Evolutionary conservation across 2,329 filamentous ascomycete species (phyloP), one percentile per base, ranked within the genome.

Genomic region (Trichoderma atroviride): DNA sequence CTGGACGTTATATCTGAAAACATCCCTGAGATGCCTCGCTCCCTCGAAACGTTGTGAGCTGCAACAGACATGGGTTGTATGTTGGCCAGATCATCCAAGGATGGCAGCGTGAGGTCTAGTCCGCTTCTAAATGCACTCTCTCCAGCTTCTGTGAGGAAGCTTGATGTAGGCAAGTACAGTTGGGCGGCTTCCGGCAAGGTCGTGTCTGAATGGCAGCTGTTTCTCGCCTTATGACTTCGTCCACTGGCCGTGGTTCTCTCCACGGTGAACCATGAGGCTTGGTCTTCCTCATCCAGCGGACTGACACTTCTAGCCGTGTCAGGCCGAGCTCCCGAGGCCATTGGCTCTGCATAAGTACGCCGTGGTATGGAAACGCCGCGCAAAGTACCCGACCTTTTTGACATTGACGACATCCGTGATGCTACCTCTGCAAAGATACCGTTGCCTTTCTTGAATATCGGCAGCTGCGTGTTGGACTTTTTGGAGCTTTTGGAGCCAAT

Each of bases 241-340:
- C 71, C 73, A 24, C 71, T 73, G 16, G 73, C 73, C 27, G 73
- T 47, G 7, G 72, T 72, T 22, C 74, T 74, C 16, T 79, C 79
- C 22, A 80, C 74, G 1, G 79, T 81, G 7, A 79, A 70, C 79
- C 79, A 81, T 1, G 79, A 81, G 47, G 74, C 73, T 53, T 78
- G 73, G 16, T 73, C 74, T 10, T 75, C 77, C 2, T 75, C 74
- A 24, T 73, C 74, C 22, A 73, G 70, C 31, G 64, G 72, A 68
- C 72, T 76, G 4, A 70, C 50, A 64, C 73, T 74, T 27, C 72
- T 70, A 40, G 72, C 71, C 1, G 73, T 70, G 22, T 60, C 72
- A 5, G 71, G 71, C n/a, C 73, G 71, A 7, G 73, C 73, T n/a
- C 73, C 72, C 40, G 75, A 74, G 19, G 73, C 73, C 67, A 74